Percentiles rank a stretch among this genome's conserved stretches.
Evolutionary conservation across 1,284 basidiomycete species (phyloP).

Genomic region (Puccinia triticina): DNA sequence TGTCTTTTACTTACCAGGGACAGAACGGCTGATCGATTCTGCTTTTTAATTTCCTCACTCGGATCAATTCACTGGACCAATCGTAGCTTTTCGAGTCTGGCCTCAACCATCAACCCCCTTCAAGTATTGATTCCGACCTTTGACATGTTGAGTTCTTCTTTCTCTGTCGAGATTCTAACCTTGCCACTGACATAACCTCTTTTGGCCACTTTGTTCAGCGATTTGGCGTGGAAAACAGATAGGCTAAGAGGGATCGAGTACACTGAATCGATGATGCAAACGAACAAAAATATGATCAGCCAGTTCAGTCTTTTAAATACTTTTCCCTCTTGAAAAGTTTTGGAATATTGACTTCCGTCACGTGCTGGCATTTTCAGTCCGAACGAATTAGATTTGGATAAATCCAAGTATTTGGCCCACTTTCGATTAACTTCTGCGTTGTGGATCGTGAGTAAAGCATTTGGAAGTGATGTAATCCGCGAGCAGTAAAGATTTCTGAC

Average conservation of each 20-base stretch:
- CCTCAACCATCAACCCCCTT: not conserved
- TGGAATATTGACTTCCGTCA: not conserved
- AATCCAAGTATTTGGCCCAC: conserved; percentile 7
- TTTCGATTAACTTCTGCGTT: conserved; percentile 11
- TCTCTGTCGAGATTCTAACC: not conserved
- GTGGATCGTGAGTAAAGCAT: conserved; percentile 16
- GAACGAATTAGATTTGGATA: conserved; percentile 25
- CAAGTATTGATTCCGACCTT: conserved; percentile 7
- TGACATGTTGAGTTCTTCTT: conserved; percentile 16
- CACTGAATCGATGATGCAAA: conserved; percentile 19
- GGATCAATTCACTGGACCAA: not conserved
- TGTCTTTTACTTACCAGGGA: not conserved
- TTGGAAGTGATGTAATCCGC: not conserved
- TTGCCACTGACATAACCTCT: not conserved
- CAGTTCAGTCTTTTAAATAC: not conserved
- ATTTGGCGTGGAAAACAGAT: conserved; percentile 34
- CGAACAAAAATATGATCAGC: not conserved
- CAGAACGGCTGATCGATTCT: not conserved
- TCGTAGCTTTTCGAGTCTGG: not conserved
- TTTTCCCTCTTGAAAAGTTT: not conserved
- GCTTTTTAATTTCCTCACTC: not conserved
- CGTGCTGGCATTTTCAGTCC: not conserved
- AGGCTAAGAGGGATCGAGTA: conserved; percentile 10
- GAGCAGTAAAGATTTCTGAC: not conserved
- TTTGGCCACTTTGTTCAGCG: not conserved